Evolutionary conservation across 805 yeast genomes (phyloP).

Genomic region (Pichia scutulata): DNA sequence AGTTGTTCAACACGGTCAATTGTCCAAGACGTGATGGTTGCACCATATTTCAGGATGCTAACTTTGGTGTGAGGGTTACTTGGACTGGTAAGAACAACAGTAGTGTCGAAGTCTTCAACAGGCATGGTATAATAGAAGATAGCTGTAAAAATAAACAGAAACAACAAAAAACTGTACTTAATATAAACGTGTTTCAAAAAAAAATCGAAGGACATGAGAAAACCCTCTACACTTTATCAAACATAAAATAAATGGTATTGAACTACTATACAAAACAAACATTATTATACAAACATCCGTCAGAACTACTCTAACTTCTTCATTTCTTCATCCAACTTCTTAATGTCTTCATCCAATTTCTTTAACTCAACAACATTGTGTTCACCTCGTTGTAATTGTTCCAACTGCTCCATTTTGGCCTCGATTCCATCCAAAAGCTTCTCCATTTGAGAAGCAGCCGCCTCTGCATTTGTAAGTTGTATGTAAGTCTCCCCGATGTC

Average conservation of each 20-base stretch:
- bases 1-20: conserved; percentile 67
- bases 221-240: background rate
- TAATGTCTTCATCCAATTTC: conserved; percentile 9
- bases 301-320: background rate
- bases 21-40: conserved; percentile 80
- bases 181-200: background rate
- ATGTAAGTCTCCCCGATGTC: conserved; percentile 6
- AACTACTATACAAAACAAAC: background rate
- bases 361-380: conserved; percentile 1
- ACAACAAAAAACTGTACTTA: too few relatives aligned
- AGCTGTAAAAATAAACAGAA: background rate
- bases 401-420: conserved; percentile 50
- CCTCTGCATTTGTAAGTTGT: conserved; percentile 7
- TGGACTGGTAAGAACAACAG: conserved; percentile 54
- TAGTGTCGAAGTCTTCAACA: conserved; percentile 56
- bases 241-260: too few relatives aligned
- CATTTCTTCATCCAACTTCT: conserved; percentile 1
- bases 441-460: conserved; percentile 39
- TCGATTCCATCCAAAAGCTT: conserved; percentile 58
- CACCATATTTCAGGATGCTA: conserved; percentile 79
- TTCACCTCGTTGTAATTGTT: conserved; percentile 18
- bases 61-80: conserved; percentile 45
- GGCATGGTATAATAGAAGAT: conserved; percentile 36
- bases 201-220: background rate
- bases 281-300: background rate